These are phyloP conservation scores for Penicillium capsulatum DNA, from an alignment of 2,329 filamentous ascomycete genomes.

Conservation along the genomic window DNA sequence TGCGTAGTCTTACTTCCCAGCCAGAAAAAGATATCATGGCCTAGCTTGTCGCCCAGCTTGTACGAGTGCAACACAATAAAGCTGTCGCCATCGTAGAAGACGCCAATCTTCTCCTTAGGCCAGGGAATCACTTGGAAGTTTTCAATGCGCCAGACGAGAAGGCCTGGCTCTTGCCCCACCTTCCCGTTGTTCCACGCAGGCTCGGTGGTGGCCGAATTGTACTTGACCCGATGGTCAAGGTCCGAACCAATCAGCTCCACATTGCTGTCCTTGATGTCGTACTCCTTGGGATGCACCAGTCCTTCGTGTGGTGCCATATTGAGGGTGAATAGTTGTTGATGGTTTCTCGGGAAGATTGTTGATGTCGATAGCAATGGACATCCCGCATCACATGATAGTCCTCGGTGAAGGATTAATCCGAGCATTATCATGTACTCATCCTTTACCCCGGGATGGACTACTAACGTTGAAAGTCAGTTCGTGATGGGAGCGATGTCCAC, in stretches of 20 bases:
- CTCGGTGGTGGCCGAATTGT: constrained; percentile 61
- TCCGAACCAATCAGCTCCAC: constrained; percentile 61
- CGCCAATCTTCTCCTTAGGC: constrained; percentile 54
- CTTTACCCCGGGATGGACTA: no score
- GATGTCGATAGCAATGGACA: no score
- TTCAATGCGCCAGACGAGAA: constrained; percentile 64
- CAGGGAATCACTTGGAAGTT: constrained; percentile 61
- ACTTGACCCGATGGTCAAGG: constrained; percentile 65
- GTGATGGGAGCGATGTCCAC: no score
- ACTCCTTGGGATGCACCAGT: constrained; percentile 59
- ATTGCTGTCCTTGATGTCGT: constrained; percentile 65
- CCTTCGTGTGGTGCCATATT: constrained; percentile 60
- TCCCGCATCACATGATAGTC: no score
- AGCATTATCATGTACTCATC: no score
- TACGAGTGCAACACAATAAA: constrained; percentile 62
- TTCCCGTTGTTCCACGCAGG: constrained; percentile 62
- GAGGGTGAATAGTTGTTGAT: not conserved
- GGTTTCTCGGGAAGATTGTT: not conserved
- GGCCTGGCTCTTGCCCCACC: constrained; percentile 52
- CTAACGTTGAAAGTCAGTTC: no score
- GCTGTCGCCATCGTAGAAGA: constrained; percentile 65
- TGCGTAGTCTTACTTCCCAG: constrained; percentile 61
- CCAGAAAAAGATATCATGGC: constrained; percentile 68
- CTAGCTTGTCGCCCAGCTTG: constrained; percentile 51
- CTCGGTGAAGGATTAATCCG: no score